Evolutionary conservation across 495 filamentous ascomycete genomes (phyloP).

Genomic region (Immersiella caudata): DNA sequence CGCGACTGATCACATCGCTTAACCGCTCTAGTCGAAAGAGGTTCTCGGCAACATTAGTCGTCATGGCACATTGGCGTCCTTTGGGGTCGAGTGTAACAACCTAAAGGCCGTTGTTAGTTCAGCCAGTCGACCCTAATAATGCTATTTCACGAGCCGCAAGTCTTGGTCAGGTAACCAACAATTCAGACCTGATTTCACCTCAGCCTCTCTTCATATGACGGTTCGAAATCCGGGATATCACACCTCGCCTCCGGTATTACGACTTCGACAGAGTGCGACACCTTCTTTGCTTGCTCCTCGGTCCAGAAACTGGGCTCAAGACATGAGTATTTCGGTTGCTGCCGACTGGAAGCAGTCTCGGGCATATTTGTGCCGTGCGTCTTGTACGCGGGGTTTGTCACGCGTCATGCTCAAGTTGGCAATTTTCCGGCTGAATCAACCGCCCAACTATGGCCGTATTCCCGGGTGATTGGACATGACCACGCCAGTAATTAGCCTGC

Average conservation of each 20-base stretch:
- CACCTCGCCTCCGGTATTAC: not conserved
- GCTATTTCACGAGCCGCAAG: not conserved
- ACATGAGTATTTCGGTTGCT: not conserved
- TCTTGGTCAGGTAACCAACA: not conserved
- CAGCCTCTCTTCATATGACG: not conserved
- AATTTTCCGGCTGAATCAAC: slow-evolving; percentile 7
- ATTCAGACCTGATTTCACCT: not conserved
- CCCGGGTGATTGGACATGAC: slow-evolving; percentile 4
- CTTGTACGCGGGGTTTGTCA: not conserved
- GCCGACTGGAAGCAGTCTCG: not conserved
- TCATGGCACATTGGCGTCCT: too few species aligned
- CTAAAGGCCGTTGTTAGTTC: not conserved
- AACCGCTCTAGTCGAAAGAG: too few species aligned
- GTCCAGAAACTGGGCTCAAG: too few species aligned
- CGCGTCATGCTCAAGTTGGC: not conserved
- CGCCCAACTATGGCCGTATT: not conserved
- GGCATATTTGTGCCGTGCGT: not conserved
- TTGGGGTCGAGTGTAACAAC: too few species aligned
- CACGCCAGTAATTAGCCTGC: not conserved
- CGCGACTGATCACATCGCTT: not conserved
- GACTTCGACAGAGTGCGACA: not conserved
- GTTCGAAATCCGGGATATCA: not conserved
- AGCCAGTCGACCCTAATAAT: not conserved
- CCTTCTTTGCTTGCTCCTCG: not conserved
- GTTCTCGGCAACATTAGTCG: too few species aligned